Evolutionary conservation across 495 filamentous ascomycete genomes (phyloP).

Genomic region (Parachaetomium inaequale): DNA sequence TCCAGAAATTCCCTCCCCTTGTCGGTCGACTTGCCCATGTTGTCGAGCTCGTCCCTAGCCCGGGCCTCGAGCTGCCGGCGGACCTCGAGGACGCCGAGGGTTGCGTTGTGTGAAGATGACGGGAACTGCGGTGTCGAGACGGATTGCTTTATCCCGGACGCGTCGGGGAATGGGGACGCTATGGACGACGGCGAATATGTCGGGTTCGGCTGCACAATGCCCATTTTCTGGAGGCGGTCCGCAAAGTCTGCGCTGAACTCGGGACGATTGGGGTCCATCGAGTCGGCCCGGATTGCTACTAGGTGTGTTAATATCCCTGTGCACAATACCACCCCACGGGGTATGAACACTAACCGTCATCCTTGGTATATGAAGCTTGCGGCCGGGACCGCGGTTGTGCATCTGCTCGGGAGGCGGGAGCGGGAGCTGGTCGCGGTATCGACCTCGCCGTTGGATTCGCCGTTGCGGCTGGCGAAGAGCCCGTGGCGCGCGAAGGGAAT

Average conservation of each 20-base stretch:
- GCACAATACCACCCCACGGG: no score
- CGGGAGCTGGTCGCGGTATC: constrained; percentile 18
- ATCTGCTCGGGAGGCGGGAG: constrained; percentile 8
- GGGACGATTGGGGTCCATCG: constrained; percentile 24
- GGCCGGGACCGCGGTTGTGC: constrained; percentile 21
- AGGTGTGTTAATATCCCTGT: not conserved
- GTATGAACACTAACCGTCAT: constrained; percentile 33
- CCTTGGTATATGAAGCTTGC: constrained; percentile 33
- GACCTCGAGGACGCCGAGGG: constrained; percentile 41
- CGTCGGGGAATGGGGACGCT: constrained; percentile 25
- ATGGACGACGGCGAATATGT: constrained; percentile 46
- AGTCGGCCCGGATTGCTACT: constrained; percentile 33
- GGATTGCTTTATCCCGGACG: constrained; percentile 11
- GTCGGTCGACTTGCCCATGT: constrained; percentile 24
- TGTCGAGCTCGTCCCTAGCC: constrained; percentile 39
- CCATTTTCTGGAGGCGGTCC: constrained; percentile 43
- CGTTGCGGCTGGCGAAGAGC: constrained; percentile 25
- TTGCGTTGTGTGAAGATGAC: constrained; percentile 34
- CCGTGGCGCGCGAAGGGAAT: constrained; percentile 41
- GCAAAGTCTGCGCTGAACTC: constrained; percentile 38
- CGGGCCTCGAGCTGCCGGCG: constrained; percentile 36
- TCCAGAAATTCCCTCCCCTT: constrained; percentile 41
- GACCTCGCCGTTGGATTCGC: constrained; percentile 9
- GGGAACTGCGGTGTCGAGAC: constrained; percentile 28
- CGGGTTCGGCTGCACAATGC: constrained; percentile 46